These are phyloP conservation scores for Neovahlkampfia damariscottae DNA, from an alignment of 78 protist species.

Conservation along the genomic window DNA sequence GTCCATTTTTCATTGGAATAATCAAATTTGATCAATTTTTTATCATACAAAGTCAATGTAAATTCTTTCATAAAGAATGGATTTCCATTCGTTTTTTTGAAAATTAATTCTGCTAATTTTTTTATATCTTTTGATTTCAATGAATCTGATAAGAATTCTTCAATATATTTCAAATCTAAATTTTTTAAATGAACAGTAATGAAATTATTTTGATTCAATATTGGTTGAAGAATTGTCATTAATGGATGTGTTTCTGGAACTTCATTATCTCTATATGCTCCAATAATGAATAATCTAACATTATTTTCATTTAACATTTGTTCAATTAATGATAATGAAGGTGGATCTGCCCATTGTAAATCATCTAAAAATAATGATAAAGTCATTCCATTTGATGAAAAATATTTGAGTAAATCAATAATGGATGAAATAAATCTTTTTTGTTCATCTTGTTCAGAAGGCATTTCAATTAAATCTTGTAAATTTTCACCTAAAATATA, in stretches of 20 bases:
- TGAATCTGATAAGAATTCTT: neutral
- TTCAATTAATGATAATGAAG: neutral
- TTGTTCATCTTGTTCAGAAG: neutral
- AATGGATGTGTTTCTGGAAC: neutral
- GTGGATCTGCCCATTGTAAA: neutral
- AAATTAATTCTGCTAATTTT: neutral
- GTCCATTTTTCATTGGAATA: neutral
- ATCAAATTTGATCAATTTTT: neutral
- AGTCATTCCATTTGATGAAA: neutral
- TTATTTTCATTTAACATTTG: neutral
- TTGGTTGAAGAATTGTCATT: neutral
- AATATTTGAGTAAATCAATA: neutral
- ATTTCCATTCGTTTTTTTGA: neutral
- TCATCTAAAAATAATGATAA: neutral
- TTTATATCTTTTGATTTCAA: neutral
- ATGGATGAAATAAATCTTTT: neutral
- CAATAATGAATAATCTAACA: neutral
- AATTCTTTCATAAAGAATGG: neutral
- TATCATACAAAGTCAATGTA: neutral
- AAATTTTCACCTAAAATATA: neutral
- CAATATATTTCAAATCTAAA: neutral
- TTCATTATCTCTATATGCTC: neutral
- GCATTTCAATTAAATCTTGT: too few relatives aligned
- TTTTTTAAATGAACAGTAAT: neutral
- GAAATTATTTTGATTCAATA: too few relatives aligned